Base-by-base conservation (phyloP, 2,329 filamentous ascomycete genomes). In the Capronia epimyces region DNA sequence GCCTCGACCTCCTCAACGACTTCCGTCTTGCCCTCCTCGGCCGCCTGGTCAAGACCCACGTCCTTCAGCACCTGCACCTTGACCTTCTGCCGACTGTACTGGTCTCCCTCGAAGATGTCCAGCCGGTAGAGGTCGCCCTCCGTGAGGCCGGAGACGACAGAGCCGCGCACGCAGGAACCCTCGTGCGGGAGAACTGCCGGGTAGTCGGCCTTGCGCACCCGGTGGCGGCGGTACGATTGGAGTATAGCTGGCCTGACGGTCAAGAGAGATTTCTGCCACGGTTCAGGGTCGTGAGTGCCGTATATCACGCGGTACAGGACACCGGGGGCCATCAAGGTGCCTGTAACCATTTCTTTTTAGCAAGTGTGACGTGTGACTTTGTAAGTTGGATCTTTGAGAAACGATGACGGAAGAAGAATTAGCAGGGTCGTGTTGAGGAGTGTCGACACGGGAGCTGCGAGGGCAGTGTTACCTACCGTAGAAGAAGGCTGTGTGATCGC, bases 221-320 rank as follows among this genome's bases (percentile, higher is more conserved):
- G 82, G 63, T 80, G 77, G 24, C 91, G 87, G 46, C 81, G 82
- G 71, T 86, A 84, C 39, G 78, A 74, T 54, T 83, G 78, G 0
- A 97, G 77, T n/a, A 94, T 71, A 12, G 90, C 90, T 0, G 89
- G 87, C 0, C 75, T 76, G 65, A 89, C 79, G 56, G 80, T 80
- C 29, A 91, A 72, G 41, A 79, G 68, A 10, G 67, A 66, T 52
- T 69, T 71, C 64, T 77, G 75, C 56, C 71, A 75, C 66, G 67
- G 75, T 63, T 67, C 77, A 29, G 63, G 79, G 63, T 56, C 76
- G 13, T 71, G 67, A 7, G 71, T 69, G 59, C 82, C 80, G 69
- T 90, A 87, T 68, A 87, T 87, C 37, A 95, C 89, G 27, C 86
- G 85, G 71, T 86, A 85, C 61, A 97, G 88, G 62, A 97, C 83